Evolutionary conservation across 1,284 basidiomycete genomes (phyloP), one percentile per base, ranked within the genome.

Genomic region (Laetiporus sulphureus): DNA sequence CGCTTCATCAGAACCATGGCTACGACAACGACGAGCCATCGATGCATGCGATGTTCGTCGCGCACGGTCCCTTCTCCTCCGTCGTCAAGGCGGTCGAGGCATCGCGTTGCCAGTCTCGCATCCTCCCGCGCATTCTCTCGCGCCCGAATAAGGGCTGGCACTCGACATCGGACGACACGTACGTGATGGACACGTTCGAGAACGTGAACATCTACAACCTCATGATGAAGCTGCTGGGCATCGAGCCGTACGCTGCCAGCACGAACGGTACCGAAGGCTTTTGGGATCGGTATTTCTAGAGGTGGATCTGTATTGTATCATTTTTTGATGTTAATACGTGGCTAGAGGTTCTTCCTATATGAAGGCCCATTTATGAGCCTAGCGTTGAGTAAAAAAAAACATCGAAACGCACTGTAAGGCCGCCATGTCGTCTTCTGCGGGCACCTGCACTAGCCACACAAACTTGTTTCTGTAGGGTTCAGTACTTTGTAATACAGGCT

Each of bases 31-130:
- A 71, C 12, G 74, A 81, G 30, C 56, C 67, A 7, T 72, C 84
- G 3, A 95, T 95, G 92, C 79, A 82, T 42, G 91, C 91, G 0
- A 83, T 91, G 60, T 94, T 95, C 61, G 83, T 94, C 47, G 88
- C 89, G 2, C 84, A 89, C 55, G 91, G 91, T 1, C 91, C 91
- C 0, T 91, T 91, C 57, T 80, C 85, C 10, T 61, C 73, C 4
- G 71, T 74, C 38, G 71, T 79, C 42, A 91, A 89, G 59, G 65
- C 69, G 2, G 58, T 73, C 38, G 69, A 75, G 50, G 66, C 64
- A 29, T 54, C 51, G 40, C 60, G 59, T 31, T 40, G 53, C 5
- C 39, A 41, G 31, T 44, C 57, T 16, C 27, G 39, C 19, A 36
- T 57, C 40, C 32, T 57, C 34, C 50, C 54, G 18, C 61, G 60